Evolutionary conservation across 1,284 basidiomycete genomes (phyloP), one percentile per base, ranked within the genome.

Genomic region (Ganoderma boninense): DNA sequence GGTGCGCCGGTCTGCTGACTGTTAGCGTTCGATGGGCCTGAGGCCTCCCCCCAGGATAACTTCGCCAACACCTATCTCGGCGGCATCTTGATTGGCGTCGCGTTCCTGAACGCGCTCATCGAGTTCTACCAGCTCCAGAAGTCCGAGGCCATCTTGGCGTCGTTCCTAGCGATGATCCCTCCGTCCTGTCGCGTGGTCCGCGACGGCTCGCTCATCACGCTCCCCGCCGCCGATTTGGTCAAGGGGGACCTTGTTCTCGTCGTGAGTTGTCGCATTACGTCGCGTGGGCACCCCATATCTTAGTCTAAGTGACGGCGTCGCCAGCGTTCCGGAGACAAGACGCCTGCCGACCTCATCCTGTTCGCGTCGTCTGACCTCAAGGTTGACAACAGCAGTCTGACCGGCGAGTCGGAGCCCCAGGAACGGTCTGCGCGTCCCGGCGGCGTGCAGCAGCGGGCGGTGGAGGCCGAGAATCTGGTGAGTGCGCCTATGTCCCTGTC

Each of bases 71-170:
- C 89, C 0, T 92, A 92, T 80, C 86, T 92, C 26, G 90, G 90
- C 32, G 90, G 87, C 29, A 91, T 92, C 74, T 82, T 92, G 70
- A 91, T 91, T 68, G 83, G 82, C n/a, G 90, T 91, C 26, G 90
- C 90, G 10, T 91, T 92, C 79, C 80, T 92, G 69, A 92, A 92
- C 73, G 90, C 90, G 8, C 86, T 87, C 73, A 91, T 92, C 77
- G 90, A 92, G 78, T 92, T 89, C 78, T 91, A 90, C 80, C 90
- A 91, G 81, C 84, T 90, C 44, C 89, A 91, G 80, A 90, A 91
- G 77, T 90, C 90, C 16, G 90, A 91, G 77, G 89, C 90, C 46
- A 92, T 92, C 73, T 82, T 92, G 5, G 89, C 90, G 2, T 90
- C 89, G 1, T 92, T 92, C 82, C 82, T 92, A 40, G 90, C 90